Evolutionary conservation across 2,329 filamentous ascomycete genomes (phyloP).

Genomic region (Cylindrodendrum hubeiense): DNA sequence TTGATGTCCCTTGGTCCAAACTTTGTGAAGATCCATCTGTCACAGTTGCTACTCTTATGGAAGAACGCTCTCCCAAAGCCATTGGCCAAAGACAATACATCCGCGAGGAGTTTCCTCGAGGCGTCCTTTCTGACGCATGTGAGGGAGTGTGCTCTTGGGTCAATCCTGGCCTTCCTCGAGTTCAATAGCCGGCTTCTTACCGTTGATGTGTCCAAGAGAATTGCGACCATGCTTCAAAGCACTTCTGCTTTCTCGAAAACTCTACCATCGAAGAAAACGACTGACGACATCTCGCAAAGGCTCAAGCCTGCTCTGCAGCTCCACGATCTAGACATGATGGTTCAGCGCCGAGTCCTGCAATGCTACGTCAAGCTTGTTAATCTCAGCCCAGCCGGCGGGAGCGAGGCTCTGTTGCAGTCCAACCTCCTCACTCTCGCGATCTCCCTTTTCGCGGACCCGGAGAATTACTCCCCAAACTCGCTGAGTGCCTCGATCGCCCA

Average conservation of each 20-base stretch:
- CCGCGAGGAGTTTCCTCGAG: conserved; percentile 86
- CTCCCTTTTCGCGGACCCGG: conserved; percentile 92
- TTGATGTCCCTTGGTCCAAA: conserved; percentile 97
- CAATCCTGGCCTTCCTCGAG: conserved; percentile 90
- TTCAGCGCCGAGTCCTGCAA: conserved; percentile 90
- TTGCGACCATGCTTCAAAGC: conserved; percentile 95
- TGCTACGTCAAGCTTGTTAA: conserved; percentile 94
- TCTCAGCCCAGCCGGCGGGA: conserved; percentile 85
- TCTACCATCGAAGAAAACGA: conserved; percentile 84
- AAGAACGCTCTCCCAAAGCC: conserved; percentile 97
- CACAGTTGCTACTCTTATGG: conserved; percentile 93
- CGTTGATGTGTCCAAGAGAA: conserved; percentile 91
- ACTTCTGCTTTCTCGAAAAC: conserved; percentile 91
- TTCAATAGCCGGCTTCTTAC: conserved; percentile 94
- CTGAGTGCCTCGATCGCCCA: conserved; percentile 92
- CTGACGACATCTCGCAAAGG: conserved; percentile 87
- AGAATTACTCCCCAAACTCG: conserved; percentile 86
- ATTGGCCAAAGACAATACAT: conserved; percentile 90
- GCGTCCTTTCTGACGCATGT: conserved; percentile 95
- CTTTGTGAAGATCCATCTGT: conserved; percentile 98
- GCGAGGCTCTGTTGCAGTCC: conserved; percentile 88
- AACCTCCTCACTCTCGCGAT: conserved; percentile 92
- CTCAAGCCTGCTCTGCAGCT: conserved; percentile 89
- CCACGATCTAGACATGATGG: conserved; percentile 92
- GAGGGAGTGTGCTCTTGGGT: conserved; percentile 91